A percentile compares a stretch with the other conserved stretches of the same genome.
phyloP scores from a whole-genome alignment of 176 grass and related monocot genomes.

The Avena atlantica region DNA sequence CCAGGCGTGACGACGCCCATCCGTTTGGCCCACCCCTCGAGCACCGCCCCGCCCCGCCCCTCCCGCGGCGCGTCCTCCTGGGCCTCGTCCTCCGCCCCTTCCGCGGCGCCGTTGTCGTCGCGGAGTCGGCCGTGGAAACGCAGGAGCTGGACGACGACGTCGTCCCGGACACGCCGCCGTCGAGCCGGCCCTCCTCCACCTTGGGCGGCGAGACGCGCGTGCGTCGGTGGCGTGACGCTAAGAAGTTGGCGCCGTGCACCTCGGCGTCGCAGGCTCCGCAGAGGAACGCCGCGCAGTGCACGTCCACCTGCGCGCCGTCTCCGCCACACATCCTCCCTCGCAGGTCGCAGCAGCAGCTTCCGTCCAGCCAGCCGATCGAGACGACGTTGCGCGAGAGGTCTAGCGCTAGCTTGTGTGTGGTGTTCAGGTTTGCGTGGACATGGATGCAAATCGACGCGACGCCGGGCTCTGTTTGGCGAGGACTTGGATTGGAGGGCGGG shows the following conservation, averaged over 20 bases:
- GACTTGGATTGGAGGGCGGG: no score
- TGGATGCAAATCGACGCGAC: not conserved
- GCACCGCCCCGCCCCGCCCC: conserved; percentile 43
- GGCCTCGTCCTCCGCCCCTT: conserved; percentile 28
- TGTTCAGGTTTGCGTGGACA: conserved; percentile 5
- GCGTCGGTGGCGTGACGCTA: conserved; percentile 74
- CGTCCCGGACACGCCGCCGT: not conserved
- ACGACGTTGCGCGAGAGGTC: no score
- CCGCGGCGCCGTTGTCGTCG: not conserved
- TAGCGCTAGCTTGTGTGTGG: no score
- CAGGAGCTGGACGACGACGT: conserved; percentile 41
- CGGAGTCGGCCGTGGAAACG: conserved; percentile 51
- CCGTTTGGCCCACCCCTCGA: conserved; percentile 47
- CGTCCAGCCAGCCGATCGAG: not conserved
- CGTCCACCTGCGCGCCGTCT: not conserved
- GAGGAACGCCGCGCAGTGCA: conserved; percentile 83
- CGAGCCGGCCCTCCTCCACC: no score
- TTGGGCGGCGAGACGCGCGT: conserved; percentile 12
- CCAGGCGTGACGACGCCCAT: conserved; percentile 32
- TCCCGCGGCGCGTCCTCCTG: not conserved
- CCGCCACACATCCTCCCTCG: not conserved
- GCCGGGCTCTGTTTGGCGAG: not conserved
- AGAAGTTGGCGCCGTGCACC: conserved; percentile 93
- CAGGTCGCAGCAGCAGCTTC: not conserved
- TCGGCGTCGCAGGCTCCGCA: conserved; percentile 71